Conservation (phyloP, 805 yeast genomes). For the Wickerhamomyces alni region DNA sequence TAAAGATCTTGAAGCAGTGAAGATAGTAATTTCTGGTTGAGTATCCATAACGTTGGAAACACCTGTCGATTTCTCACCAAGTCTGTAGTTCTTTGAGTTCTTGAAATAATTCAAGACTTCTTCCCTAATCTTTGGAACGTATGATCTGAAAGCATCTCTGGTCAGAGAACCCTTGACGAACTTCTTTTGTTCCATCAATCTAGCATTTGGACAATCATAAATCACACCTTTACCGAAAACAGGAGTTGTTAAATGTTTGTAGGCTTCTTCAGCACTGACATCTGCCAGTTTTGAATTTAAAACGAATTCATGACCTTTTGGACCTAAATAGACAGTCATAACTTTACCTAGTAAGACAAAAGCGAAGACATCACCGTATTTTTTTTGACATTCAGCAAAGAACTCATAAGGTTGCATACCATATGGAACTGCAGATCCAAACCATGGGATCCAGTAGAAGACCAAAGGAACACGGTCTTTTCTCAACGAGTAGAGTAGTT, state of each 20-base stretch:
- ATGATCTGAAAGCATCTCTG: constrained; percentile 71
- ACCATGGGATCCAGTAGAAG: constrained; percentile 91
- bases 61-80: constrained; percentile 37
- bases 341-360: constrained; percentile 83
- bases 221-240: constrained; percentile 97
- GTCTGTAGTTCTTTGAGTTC: constrained; percentile 42
- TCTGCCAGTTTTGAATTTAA: constrained; percentile 84
- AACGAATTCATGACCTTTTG: constrained; percentile 95
- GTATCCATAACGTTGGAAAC: constrained; percentile 64
- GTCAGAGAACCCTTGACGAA: constrained; percentile 89
- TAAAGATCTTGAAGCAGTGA: constrained; percentile 90
- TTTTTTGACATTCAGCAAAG: constrained; percentile 68
- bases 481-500: constrained; percentile 61
- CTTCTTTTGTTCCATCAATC: constrained; percentile 97
- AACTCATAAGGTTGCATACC: constrained; percentile 94
- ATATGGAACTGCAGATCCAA: constrained; percentile 83
- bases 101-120: constrained; percentile 68
- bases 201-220: constrained; percentile 90
- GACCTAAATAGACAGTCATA: constrained; percentile 95
- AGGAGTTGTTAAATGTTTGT: constrained; percentile 96
- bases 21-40: constrained; percentile 93
- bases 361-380: constrained; percentile 91
- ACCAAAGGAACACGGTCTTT: constrained; percentile 86
- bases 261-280: constrained; percentile 95
- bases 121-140: constrained; percentile 83